A percentile compares a stretch with the other conserved stretches of the same genome.
Evolutionary conservation across 306 rosid genomes (phyloP).

Genomic region (Potentilla sterilis): DNA sequence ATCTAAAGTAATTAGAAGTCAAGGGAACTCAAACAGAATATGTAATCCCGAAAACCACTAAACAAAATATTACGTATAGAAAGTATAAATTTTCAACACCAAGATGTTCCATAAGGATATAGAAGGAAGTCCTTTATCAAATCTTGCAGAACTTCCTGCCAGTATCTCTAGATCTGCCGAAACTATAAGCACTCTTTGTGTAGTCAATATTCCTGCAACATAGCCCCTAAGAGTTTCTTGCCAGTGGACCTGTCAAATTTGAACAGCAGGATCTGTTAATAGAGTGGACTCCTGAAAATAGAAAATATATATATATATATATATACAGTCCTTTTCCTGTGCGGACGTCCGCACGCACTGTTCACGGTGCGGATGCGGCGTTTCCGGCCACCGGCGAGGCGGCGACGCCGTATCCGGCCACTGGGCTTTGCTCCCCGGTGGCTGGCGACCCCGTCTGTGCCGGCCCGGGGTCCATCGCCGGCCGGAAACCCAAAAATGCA

Average conservation of each 20-base stretch:
- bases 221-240: slow-evolving; percentile 93
- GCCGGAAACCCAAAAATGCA: no score
- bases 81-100: neutral
- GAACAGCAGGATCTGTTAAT: slow-evolving; percentile 4
- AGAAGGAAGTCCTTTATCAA: slow-evolving; percentile 93
- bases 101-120: slow-evolving; percentile 63
- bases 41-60: slow-evolving; percentile 12
- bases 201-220: slow-evolving; percentile 92
- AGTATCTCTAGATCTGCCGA: slow-evolving; percentile 80
- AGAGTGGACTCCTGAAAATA: neutral
- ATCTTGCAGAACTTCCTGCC: slow-evolving; percentile 71
- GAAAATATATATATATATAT: neutral
- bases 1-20: slow-evolving; percentile 76
- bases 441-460: no score
- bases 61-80: neutral
- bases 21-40: slow-evolving; percentile 44
- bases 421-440: no score
- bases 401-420: no score
- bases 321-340: no score
- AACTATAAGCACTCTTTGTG: slow-evolving; percentile 83
- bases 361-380: no score
- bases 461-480: no score
- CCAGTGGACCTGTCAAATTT: slow-evolving; percentile 82
- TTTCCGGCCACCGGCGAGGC: no score
- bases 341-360: no score